A percentile compares a stretch with the other conserved stretches of the same genome.
Evolutionary conservation across 164 flowering plant genomes (phyloP).

Genomic region (Aristolochia contorta): DNA sequence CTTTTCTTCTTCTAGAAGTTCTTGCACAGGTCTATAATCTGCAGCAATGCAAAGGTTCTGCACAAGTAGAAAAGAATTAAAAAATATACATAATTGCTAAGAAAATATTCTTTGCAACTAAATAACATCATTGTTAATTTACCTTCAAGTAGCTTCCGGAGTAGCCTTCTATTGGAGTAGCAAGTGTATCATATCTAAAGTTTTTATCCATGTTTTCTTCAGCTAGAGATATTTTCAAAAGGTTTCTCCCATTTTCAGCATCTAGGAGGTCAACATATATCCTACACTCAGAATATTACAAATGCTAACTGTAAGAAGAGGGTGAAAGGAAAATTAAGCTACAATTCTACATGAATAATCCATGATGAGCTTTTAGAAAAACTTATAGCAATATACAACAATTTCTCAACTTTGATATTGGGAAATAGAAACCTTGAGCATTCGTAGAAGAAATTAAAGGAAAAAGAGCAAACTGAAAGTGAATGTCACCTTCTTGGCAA

Average conservation of each 20-base stretch:
- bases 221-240: conserved; percentile 67
- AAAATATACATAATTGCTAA: background rate
- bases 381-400: background rate
- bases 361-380: background rate
- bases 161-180: conserved; percentile 87
- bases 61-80: conserved; percentile 11
- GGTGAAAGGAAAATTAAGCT: too few relatives aligned
- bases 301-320: too few relatives aligned
- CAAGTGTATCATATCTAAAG: conserved; percentile 66
- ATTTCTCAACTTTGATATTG: background rate
- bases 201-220: conserved; percentile 57
- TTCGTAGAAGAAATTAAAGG: too few relatives aligned
- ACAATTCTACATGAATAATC: too few relatives aligned
- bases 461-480: background rate
- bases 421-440: too few relatives aligned
- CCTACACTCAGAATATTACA: conserved; percentile 27
- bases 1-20: too few relatives aligned
- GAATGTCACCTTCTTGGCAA: conserved; percentile 82
- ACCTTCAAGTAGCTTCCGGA: conserved; percentile 99
- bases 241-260: conserved; percentile 81
- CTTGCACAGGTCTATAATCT: conserved; percentile 95
- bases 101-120: background rate
- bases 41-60: conserved; percentile 98
- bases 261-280: conserved; percentile 92
- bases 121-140: background rate